Evolutionary conservation across 2,329 filamentous ascomycete species (phyloP).

Genomic region (Neonectria hederae): DNA sequence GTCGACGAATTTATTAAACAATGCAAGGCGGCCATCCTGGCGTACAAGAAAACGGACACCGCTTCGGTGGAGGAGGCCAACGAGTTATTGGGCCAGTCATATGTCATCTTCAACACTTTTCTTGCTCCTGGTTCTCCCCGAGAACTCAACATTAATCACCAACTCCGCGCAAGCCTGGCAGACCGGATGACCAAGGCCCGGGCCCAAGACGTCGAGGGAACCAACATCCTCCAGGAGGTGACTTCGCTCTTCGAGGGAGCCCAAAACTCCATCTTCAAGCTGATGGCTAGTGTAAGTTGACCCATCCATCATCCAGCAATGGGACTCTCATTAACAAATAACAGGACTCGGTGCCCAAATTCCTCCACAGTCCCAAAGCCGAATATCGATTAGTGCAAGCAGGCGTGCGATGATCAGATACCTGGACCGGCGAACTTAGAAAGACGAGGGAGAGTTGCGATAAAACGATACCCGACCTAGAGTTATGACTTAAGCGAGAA

Average conservation of each 20-base stretch:
- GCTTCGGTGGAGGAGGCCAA: slow-evolving; percentile 82
- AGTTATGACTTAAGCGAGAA: neutral
- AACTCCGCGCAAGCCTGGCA: slow-evolving; percentile 89
- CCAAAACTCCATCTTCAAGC: slow-evolving; percentile 93
- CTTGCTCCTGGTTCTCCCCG: slow-evolving; percentile 94
- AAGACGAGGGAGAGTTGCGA: neutral
- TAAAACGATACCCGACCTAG: neutral
- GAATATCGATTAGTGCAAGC: slow-evolving; percentile 16
- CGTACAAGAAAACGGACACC: slow-evolving; percentile 69
- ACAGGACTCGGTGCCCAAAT: slow-evolving; percentile 77
- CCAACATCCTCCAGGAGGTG: slow-evolving; percentile 89
- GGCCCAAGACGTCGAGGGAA: slow-evolving; percentile 89
- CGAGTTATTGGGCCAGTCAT: slow-evolving; percentile 94
- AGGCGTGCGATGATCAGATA: slow-evolving; percentile 8
- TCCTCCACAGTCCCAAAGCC: slow-evolving; percentile 65
- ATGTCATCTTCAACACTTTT: slow-evolving; percentile 98
- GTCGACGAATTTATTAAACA: slow-evolving; percentile 85
- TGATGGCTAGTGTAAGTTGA: slow-evolving; percentile 94
- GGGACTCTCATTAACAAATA: slow-evolving; percentile 31
- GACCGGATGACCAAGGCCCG: slow-evolving; percentile 97
- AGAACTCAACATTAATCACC: slow-evolving; percentile 97
- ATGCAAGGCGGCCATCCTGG: slow-evolving; percentile 68
- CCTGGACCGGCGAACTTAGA: neutral
- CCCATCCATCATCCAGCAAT: fast-evolving
- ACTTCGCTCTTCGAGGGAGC: slow-evolving; percentile 90